Conservation (phyloP, 2,329 filamentous ascomycete genomes). For the Pyrenochaeta sp. region DNA sequence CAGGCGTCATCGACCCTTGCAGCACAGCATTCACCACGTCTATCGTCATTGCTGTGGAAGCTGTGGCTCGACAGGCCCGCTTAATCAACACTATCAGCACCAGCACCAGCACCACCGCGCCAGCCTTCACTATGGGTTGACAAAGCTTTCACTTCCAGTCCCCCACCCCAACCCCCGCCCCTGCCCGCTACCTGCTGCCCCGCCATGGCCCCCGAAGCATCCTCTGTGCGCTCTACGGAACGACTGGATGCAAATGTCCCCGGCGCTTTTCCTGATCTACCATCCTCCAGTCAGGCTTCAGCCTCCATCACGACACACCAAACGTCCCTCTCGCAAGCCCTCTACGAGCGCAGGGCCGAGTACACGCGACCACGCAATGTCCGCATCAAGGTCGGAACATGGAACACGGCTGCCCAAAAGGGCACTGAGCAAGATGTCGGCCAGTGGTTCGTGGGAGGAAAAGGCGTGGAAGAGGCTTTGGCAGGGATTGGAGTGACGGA, state of each 20-base stretch:
- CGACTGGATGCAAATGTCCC: constrained; percentile 56
- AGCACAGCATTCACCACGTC: constrained; percentile 2
- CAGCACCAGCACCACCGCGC: not conserved
- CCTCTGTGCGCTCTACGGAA: constrained; percentile 36
- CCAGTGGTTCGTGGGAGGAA: constrained; percentile 84
- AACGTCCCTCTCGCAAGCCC: constrained; percentile 61
- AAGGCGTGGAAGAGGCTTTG: constrained; percentile 72
- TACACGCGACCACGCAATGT: constrained; percentile 79
- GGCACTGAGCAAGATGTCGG: constrained; percentile 88
- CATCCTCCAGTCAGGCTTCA: constrained; percentile 29
- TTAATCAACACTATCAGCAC: constrained; percentile 4
- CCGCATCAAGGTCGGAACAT: constrained; percentile 88
- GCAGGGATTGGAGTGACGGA: constrained; percentile 58
- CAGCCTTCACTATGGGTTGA: constrained; percentile 15
- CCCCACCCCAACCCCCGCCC: constrained; percentile 4
- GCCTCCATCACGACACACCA: constrained; percentile 50
- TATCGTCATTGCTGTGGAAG: constrained; percentile 18
- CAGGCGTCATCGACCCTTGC: constrained; percentile 8
- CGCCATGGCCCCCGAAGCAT: constrained; percentile 38
- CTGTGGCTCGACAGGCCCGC: constrained; percentile 24
- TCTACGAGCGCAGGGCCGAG: constrained; percentile 78
- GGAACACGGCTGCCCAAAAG: constrained; percentile 89
- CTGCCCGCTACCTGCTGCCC: constrained; percentile 10
- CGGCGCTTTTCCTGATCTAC: constrained; percentile 57
- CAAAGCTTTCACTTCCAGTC: constrained; percentile 1